Evolutionary conservation across 192 early-diverging fungal genomes (phyloP), one percentile per base, ranked within the genome.

Genomic region (Coemansia erecta): DNA sequence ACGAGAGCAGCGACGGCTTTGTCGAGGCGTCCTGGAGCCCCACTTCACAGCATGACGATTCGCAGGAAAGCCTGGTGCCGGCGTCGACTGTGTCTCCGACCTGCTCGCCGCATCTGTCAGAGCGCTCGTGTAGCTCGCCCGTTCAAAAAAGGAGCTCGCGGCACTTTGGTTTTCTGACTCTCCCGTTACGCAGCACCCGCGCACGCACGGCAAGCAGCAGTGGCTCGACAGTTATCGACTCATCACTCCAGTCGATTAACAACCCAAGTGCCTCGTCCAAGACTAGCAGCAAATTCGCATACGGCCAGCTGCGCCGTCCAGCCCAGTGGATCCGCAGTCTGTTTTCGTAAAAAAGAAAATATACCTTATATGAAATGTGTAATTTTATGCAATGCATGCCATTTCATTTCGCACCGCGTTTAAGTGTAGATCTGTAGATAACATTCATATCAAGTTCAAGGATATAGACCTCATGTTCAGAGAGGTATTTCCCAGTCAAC

Each of bases 151-250:
- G 17, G 15, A 53, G 26, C 21, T n/a, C 31, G 15, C 5, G 51
- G 14, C 13, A 37, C 28, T 22, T 53, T 23, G 37, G 50, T 18
- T 60, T 56, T 24, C 21, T 61, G 37, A 53, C 66, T 1, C 40
- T 68, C 31, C 66, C 66, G 0, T 17, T 68, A 39, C 43, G 53
- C n/a, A 68, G 66, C 41, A 61, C 66, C 2, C 41, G 64, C 4
- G 44, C 56, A 8, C 58, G 57, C 52, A 55, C 54, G 13, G 60
- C 28, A 19, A 69, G 66, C 55, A 58, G 41, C 49, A 63, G 41
- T 22, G 60, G 53, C 9, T 61, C 66, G 2, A 69, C 60, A 0
- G 66, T 58, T 14, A 23, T 51, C 21, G 61, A 53, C 2, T n/a
- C 43, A 4, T 37, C 44, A 12, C 7, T 47, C 13, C 37, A 19